phyloP scores from a whole-genome alignment of 2,329 filamentous ascomycete species.

The Leptographium procerum region DNA sequence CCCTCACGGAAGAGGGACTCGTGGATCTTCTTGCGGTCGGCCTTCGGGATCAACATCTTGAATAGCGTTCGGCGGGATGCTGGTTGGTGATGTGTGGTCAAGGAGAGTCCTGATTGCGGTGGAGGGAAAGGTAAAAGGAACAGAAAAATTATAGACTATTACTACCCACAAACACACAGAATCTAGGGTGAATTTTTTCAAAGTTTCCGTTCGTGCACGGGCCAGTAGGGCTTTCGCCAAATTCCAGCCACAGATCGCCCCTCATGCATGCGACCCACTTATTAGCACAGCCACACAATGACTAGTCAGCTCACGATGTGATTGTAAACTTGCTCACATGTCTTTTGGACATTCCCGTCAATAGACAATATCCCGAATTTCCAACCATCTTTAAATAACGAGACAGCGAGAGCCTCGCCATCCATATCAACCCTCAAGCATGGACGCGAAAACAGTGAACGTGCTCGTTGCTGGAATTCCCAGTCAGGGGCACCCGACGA shows the following conservation, averaged over 20 bases:
- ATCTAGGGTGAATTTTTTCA: slow-evolving; percentile 4
- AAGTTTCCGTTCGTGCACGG: slow-evolving; percentile 11
- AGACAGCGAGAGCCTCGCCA: background rate
- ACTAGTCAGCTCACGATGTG: background rate
- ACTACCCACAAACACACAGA: slow-evolving; percentile 6
- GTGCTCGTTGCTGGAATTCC: slow-evolving; percentile 76
- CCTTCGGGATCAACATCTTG: slow-evolving; percentile 98
- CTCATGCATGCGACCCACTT: background rate
- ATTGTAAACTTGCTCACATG: background rate
- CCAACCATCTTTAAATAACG: background rate
- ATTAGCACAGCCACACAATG: background rate
- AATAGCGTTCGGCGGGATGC: slow-evolving; percentile 16
- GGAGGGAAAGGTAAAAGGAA: slow-evolving; percentile 2
- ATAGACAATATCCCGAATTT: too few species aligned
- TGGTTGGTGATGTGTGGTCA: slow-evolving; percentile 17
- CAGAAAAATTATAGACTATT: slow-evolving; percentile 8
- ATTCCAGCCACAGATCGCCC: background rate
- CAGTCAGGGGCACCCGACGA: slow-evolving; percentile 72
- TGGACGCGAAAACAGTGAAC: slow-evolving; percentile 40
- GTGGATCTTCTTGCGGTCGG: slow-evolving; percentile 99
- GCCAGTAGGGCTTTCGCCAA: slow-evolving; percentile 12
- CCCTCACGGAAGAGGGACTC: slow-evolving; percentile 85
- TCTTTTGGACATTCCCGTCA: too few species aligned
- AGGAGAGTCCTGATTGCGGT: slow-evolving; percentile 3
- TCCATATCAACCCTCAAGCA: background rate